Percentiles rank a stretch among this genome's conserved stretches.
Conservation (phyloP, 2,329 filamentous ascomycete genomes). For the Sarocladium brachiariae region DNA sequence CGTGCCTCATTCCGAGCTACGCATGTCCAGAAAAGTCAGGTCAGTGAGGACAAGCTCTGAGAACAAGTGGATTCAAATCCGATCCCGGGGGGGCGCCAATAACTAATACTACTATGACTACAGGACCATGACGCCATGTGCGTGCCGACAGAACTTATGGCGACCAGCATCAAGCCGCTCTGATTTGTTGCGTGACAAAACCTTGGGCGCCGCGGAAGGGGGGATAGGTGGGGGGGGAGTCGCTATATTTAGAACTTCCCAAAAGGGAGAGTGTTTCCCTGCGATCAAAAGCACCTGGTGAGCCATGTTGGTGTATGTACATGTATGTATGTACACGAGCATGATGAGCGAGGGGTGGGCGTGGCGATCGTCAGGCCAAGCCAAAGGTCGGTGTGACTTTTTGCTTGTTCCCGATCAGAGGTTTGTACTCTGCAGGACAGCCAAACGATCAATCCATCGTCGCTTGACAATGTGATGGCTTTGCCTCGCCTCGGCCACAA, state of each 20-base stretch:
- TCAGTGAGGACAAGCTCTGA: not conserved
- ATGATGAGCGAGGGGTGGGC: not conserved
- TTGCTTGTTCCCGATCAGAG: too few relatives aligned
- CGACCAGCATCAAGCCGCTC: not conserved
- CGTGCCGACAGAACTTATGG: not conserved
- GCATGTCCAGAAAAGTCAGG: not conserved
- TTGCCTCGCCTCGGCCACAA: too few relatives aligned
- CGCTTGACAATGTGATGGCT: too few relatives aligned
- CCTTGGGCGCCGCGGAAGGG: constrained; percentile 1
- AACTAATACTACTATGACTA: too few relatives aligned
- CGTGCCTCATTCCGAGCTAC: not conserved
- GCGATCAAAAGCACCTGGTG: not conserved
- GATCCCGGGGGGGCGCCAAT: too few relatives aligned
- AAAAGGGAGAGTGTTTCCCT: not conserved
- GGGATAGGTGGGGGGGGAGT: not conserved
- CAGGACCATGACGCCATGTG: constrained; percentile 7
- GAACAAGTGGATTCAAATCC: not conserved
- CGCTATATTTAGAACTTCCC: constrained; percentile 5
- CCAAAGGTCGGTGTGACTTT: too few relatives aligned
- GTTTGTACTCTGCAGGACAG: too few relatives aligned
- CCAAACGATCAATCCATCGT: too few relatives aligned
- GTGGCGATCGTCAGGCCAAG: too few relatives aligned
- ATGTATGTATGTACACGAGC: not conserved
- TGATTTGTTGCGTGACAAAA: not conserved
- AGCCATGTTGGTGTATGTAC: too few relatives aligned